Base-by-base conservation (phyloP, 2,329 filamentous ascomycete genomes). In the Colletotrichum lini region DNA sequence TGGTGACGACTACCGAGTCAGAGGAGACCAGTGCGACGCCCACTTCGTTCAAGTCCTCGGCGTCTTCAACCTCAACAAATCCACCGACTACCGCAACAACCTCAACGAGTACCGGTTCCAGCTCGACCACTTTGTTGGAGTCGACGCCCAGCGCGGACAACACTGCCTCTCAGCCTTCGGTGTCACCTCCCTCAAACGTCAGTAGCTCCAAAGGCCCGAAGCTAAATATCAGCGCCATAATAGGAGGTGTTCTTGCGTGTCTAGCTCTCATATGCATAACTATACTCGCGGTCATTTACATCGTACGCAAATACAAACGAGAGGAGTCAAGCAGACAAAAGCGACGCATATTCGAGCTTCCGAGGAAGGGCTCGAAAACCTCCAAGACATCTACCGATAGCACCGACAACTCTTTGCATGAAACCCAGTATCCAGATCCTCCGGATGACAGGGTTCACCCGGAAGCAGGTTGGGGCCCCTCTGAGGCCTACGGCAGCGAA, bases 221-320 rank as follows among this genome's bases (percentile, higher is more conserved):
- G 45, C 45, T 49, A 9, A 49, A 49, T 3, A 49, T 49, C n/a
- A 49, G 45, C 21, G 45, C 45, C 45, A 49, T 49, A 21, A 49
- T 49, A 49, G 45, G 45, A 21, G 45, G 45, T 4, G 8, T n/a
- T 21, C 45, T 49, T 15, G 80, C 79, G 5, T 79, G 80, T 1
- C 66, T 82, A 2, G 79, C 77, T 2, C 74, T 83, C 1, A 21
- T 83, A 2, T 81, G 81, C 69, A 74, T 76, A n/a, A 79, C 76
- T 8, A 66, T 80, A 21, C 72, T 64, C 15, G 63, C 45, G 9
- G 45, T 70, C 26, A 58, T 75, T 8, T 73, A 70, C 23, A 49
- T 76, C 30, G 47, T 75, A 12, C 67, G 73, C 15, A 62, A 60
- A 8, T 62, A 72, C 40, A 23, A 57, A 26, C 12, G 13, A 4